phyloP scores from a whole-genome alignment of 2,329 filamentous ascomycete species.

The Sphaerulina populicola region DNA sequence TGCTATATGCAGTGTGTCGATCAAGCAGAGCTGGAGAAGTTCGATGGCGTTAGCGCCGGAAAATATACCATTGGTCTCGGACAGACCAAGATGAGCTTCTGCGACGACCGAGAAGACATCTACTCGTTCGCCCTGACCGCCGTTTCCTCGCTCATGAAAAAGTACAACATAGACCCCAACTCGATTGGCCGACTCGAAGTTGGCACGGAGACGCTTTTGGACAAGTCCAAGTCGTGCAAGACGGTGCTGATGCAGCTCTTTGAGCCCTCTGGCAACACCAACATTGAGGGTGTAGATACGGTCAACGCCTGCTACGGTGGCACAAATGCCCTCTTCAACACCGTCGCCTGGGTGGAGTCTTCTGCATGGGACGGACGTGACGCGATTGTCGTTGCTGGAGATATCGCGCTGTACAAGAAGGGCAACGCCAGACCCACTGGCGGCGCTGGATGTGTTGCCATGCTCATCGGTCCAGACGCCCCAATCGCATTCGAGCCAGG shows the following conservation, averaged over 20 bases:
- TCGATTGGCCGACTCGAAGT: slow-evolving; percentile 47
- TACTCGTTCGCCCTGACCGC: slow-evolving; percentile 48
- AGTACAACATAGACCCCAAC: slow-evolving; percentile 46
- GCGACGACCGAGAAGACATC: slow-evolving; percentile 49
- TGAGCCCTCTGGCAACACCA: slow-evolving; percentile 45
- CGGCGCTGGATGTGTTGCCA: slow-evolving; percentile 47
- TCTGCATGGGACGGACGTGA: slow-evolving; percentile 47
- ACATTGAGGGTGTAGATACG: slow-evolving; percentile 48
- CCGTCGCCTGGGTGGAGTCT: slow-evolving; percentile 48
- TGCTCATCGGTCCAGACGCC: slow-evolving; percentile 46
- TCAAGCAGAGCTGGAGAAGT: slow-evolving; percentile 47
- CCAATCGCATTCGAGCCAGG: slow-evolving; percentile 45
- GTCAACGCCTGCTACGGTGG: slow-evolving; percentile 49
- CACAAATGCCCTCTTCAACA: slow-evolving; percentile 49
- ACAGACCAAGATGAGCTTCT: slow-evolving; percentile 50
- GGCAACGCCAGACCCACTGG: slow-evolving; percentile 46
- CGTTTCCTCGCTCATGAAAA: slow-evolving; percentile 45
- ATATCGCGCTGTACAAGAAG: slow-evolving; percentile 50
- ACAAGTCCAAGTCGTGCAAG: slow-evolving; percentile 51
- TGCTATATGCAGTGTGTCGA: slow-evolving; percentile 42
- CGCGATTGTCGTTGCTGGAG: slow-evolving; percentile 46
- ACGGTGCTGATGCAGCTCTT: slow-evolving; percentile 49
- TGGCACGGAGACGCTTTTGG: slow-evolving; percentile 47
- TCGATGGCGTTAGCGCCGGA: slow-evolving; percentile 46
- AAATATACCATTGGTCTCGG: slow-evolving; percentile 50